Evolutionary conservation across 306 rosid genomes (phyloP).

Genomic region (Pterocarpus macrocarpus): DNA sequence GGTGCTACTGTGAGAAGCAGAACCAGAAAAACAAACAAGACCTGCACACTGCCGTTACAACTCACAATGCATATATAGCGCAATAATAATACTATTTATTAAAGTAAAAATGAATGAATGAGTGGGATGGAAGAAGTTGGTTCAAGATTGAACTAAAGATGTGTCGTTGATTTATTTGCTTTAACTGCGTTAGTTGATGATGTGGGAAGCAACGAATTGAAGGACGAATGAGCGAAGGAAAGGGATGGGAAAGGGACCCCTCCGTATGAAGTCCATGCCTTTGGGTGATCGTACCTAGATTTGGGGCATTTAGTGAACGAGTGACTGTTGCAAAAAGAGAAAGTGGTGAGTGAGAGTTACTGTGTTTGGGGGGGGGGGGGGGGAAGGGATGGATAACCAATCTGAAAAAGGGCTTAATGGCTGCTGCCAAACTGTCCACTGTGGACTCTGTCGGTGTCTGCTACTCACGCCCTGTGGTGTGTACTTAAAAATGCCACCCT

Average conservation of each 20-base stretch:
- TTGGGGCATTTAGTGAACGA: conserved; percentile 21
- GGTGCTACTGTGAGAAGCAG: background rate
- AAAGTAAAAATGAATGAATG: too few species aligned
- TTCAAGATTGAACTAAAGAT: too few species aligned
- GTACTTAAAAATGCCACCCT: background rate
- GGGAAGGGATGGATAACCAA: conserved; percentile 7
- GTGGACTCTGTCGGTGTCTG: background rate
- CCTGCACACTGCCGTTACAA: background rate
- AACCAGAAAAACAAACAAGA: too few species aligned
- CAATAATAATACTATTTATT: too few species aligned
- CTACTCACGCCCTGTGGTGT: background rate
- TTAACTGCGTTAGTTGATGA: background rate
- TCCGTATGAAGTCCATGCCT: background rate
- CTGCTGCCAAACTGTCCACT: conserved; percentile 50
- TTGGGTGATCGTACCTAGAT: background rate
- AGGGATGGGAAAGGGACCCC: background rate
- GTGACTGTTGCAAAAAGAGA: conserved; percentile 10
- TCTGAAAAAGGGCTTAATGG: conserved; percentile 40
- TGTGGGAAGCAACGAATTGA: background rate
- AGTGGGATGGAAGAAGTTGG: too few species aligned
- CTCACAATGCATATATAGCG: background rate
- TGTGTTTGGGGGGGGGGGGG: background rate
- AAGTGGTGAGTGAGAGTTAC: conserved; percentile 22
- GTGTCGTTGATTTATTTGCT: too few species aligned
- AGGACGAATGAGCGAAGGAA: background rate